Evolutionary conservation across 805 yeast species (phyloP).

Genomic region (Starmerella sp.): DNA sequence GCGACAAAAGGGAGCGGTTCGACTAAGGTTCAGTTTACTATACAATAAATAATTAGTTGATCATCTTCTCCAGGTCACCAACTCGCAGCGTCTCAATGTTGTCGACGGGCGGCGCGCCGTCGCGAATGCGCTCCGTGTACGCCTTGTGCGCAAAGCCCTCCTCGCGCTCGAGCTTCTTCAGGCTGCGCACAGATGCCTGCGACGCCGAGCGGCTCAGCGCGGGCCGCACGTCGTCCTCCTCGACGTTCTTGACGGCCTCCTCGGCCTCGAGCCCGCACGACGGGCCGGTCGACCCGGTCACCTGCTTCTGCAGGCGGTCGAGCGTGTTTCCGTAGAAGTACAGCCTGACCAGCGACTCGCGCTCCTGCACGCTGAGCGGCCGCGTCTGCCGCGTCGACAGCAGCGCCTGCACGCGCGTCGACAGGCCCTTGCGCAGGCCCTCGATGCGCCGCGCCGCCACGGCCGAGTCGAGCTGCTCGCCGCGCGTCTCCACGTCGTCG

Average conservation of each 20-base stretch:
- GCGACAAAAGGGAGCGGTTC: neutral
- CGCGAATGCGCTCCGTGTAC: constrained; percentile 38
- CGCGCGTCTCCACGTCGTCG: neutral
- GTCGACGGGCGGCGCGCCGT: constrained; percentile 3
- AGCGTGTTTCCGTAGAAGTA: constrained; percentile 20
- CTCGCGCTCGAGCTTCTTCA: constrained; percentile 64
- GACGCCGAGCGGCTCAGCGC: constrained; percentile 24
- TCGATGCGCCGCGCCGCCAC: constrained; percentile 14
- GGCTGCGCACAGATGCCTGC: constrained; percentile 29
- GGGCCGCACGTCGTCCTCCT: constrained; percentile 19
- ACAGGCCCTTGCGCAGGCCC: constrained; percentile 16
- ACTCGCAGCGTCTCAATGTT: constrained; percentile 14
- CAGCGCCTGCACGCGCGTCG: constrained; percentile 18
- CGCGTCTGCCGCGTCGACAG: constrained; percentile 14
- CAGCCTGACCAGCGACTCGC: constrained; percentile 21
- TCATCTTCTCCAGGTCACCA: constrained; percentile 19
- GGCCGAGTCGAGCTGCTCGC: neutral
- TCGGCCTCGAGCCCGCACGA: constrained; percentile 1
- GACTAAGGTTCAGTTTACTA: neutral
- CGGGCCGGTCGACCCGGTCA: constrained; percentile 4
- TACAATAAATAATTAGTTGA: constrained; percentile 11
- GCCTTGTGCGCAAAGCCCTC: constrained; percentile 87
- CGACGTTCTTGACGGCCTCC: constrained; percentile 20
- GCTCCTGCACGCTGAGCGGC: constrained; percentile 20
- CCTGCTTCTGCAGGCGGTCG: constrained; percentile 19